These are phyloP conservation scores for Chrysophaeum taylorii DNA, from an alignment of 352 stramenopile genomes.

Conservation along the genomic window DNA sequence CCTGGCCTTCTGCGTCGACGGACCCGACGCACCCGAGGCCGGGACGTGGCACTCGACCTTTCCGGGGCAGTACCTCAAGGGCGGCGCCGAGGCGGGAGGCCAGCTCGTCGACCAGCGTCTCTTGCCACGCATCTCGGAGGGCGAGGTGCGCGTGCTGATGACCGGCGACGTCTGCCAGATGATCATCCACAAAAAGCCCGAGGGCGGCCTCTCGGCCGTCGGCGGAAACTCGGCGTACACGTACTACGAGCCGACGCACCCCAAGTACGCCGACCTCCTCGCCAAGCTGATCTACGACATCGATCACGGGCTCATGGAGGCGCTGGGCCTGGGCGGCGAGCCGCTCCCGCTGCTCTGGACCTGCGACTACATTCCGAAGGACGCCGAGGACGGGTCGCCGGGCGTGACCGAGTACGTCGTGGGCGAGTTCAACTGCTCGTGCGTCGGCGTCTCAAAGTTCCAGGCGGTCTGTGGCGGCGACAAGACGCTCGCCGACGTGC, in stretches of 20 bases:
- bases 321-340: not conserved
- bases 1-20: constrained; percentile 13
- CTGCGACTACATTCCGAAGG: constrained; percentile 11
- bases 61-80: constrained; percentile 10
- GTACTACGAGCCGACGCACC: constrained; percentile 3
- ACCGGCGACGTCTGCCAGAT: not conserved
- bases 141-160: constrained; percentile 4
- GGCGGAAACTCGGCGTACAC: constrained; percentile 10
- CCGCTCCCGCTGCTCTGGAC: constrained; percentile 15
- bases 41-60: constrained; percentile 8
- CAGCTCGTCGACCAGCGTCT: constrained; percentile 16
- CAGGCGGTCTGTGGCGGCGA: too few species aligned
- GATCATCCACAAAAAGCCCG: constrained; percentile 18
- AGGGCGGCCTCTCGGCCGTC: constrained; percentile 8
- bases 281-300: constrained; percentile 9
- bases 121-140: constrained; percentile 15
- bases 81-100: not conserved
- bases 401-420: constrained; percentile 15
- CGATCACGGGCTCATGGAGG: constrained; percentile 11
- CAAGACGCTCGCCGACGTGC: too few species aligned
- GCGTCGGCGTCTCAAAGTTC: not conserved
- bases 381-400: constrained; percentile 16
- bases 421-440: constrained; percentile 16
- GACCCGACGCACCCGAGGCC: not conserved
- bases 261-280: not conserved